Evolutionary conservation across 768 basidiomycete genomes (phyloP).

Genomic region (Ramaria sp.): DNA sequence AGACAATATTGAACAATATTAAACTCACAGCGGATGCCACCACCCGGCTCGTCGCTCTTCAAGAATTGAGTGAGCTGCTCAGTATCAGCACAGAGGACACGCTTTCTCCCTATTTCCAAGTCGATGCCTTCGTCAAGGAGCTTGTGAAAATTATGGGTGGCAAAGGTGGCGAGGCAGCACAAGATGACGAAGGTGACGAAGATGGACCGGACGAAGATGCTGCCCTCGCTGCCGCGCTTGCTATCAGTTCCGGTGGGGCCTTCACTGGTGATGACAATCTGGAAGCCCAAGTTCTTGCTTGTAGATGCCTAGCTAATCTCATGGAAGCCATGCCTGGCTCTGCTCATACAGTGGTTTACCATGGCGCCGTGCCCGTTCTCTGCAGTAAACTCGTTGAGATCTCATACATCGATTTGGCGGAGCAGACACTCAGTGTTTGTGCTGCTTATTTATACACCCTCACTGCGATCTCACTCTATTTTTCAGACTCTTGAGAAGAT

Average conservation of each 20-base stretch:
- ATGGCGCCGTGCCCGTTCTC: constrained; percentile 95
- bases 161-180: constrained; percentile 57
- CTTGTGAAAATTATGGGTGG: constrained; percentile 86
- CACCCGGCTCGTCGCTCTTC: constrained; percentile 77
- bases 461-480: constrained; percentile 7
- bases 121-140: constrained; percentile 86
- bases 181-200: constrained; percentile 61
- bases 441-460: constrained; percentile 7
- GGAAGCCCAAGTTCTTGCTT: constrained; percentile 93
- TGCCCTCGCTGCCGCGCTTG: constrained; percentile 77
- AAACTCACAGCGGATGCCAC: constrained; percentile 75
- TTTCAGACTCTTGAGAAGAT: constrained; percentile 93
- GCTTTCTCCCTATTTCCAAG: constrained; percentile 88
- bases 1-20: constrained; percentile 85
- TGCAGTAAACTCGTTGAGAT: constrained; percentile 98
- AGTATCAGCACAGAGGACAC: constrained; percentile 98
- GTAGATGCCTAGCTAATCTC: constrained; percentile 91
- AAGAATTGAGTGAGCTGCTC: constrained; percentile 89
- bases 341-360: constrained; percentile 94
- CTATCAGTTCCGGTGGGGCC: constrained; percentile 60
- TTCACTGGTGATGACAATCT: constrained; percentile 77
- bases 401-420: constrained; percentile 94
- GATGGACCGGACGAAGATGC: constrained; percentile 70
- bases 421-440: constrained; percentile 94
- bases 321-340: constrained; percentile 99